These are phyloP conservation scores for Croton setiger DNA, from an alignment of 441 rosid species.

Conservation along the genomic window DNA sequence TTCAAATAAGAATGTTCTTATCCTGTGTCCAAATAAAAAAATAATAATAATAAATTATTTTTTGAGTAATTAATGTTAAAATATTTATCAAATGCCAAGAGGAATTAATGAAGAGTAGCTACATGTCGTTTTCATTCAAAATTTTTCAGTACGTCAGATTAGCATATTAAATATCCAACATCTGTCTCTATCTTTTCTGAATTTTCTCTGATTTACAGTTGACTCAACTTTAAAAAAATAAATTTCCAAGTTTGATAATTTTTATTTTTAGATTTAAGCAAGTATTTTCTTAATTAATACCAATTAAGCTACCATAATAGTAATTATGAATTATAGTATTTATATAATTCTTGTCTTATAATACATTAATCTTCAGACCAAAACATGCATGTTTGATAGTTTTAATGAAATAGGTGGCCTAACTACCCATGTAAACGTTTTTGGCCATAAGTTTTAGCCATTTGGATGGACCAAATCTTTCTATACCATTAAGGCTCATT, in stretches of 20 bases:
- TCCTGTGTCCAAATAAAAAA: conserved; percentile 31
- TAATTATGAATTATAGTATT: no score
- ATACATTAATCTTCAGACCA: background rate
- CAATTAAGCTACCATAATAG: no score
- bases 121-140: conserved; percentile 12
- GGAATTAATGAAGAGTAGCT: background rate
- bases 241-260: no score
- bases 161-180: background rate
- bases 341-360: background rate
- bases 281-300: no score
- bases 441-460: background rate
- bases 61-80: background rate
- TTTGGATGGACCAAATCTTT: background rate
- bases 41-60: no score
- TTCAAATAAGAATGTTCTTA: conserved; percentile 73
- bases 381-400: background rate
- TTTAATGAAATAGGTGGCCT: background rate
- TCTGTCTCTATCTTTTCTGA: background rate
- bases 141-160: background rate
- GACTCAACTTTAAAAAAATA: no score
- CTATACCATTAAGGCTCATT: no score
- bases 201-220: background rate
- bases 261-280: no score
- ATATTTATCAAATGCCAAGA: background rate
- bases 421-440: no score